These are phyloP conservation scores for Geotrichum klebahnii DNA, from an alignment of 1,139 yeast species.

Conservation along the genomic window DNA sequence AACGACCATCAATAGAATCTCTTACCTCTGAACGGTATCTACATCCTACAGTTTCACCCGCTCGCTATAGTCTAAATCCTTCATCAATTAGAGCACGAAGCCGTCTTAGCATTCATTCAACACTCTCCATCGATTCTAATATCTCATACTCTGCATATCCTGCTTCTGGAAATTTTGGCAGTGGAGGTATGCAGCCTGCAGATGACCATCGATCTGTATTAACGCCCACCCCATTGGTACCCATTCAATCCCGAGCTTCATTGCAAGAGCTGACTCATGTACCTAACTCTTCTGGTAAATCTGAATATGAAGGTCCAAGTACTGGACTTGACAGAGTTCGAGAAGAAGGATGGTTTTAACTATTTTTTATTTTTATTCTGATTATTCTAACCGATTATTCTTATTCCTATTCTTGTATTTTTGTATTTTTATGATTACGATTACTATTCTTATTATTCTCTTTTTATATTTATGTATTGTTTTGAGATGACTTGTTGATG, in stretches of 20 bases:
- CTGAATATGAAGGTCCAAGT: constrained; percentile 4
- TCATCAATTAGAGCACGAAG: constrained; percentile 12
- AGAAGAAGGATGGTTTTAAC: constrained; percentile 19
- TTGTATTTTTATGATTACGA: background rate
- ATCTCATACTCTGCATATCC: background rate
- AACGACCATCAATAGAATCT: constrained; percentile 11
- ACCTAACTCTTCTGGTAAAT: background rate
- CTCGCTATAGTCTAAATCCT: constrained; percentile 13
- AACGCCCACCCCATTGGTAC: background rate
- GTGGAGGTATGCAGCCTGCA: background rate
- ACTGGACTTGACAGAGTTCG: constrained; percentile 10
- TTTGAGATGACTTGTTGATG: no score
- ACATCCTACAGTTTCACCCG: background rate
- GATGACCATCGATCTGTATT: background rate
- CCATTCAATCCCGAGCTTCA: background rate
- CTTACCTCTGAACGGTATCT: background rate
- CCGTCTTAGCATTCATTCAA: constrained; percentile 13
- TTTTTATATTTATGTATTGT: background rate
- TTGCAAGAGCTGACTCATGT: background rate
- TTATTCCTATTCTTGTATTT: background rate
- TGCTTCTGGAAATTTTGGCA: background rate
- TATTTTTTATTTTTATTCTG: background rate
- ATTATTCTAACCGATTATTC: background rate
- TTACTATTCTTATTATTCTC: background rate
- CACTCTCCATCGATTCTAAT: constrained; percentile 11